Evolutionary conservation across 805 yeast genomes (phyloP), one percentile per base, ranked within the genome.

Genomic region (Scheffersomyces stipitis): DNA sequence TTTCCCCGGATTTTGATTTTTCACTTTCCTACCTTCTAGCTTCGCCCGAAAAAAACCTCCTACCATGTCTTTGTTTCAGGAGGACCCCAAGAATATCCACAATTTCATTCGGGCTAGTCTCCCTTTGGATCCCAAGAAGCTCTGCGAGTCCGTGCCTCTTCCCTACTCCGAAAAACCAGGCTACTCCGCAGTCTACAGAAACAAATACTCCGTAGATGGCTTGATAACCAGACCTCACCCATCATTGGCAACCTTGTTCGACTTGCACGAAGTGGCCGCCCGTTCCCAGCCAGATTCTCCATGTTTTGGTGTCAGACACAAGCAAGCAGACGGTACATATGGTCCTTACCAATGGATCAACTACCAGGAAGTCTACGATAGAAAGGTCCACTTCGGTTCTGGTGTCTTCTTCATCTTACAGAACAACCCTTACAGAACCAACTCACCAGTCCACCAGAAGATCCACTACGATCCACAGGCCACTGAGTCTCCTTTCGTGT

Each of bases 161-260:
- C 72, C 76, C 1, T 64, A 66, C 16, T 44, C 72, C 9, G 52
- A 54, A 23, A 51, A 60, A 37, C 62, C 61, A 2, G 82, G 81
- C 5, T 74, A 57, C 54, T 75, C 84, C 18, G 69, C 76, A 2
- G 54, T 75, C 6, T 82, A 69, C 51, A 61, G 87, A 37, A 78
- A 56, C 44, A 30, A 33, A 12, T 49, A 41, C 27, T 40, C 53
- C n/a, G 46, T 48, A 3, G 48, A 50, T 6, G 31, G 35, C 18
- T 48, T 64, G 32, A 59, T 74, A 15, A 58, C 62, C 10, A 33
- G 30, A 42, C 60, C 76, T n/a, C 73, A 74, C 42, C 71, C 75
- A 1, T 49, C 61, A 1, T 54, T 80, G 36, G 48, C 54, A 38
- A 78, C 83, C 0, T 62, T 67, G 30, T 62, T 66, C 48, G 67